Base-by-base conservation (phyloP, 306 rosid genomes). In the Gastrolobium bilobum region DNA sequence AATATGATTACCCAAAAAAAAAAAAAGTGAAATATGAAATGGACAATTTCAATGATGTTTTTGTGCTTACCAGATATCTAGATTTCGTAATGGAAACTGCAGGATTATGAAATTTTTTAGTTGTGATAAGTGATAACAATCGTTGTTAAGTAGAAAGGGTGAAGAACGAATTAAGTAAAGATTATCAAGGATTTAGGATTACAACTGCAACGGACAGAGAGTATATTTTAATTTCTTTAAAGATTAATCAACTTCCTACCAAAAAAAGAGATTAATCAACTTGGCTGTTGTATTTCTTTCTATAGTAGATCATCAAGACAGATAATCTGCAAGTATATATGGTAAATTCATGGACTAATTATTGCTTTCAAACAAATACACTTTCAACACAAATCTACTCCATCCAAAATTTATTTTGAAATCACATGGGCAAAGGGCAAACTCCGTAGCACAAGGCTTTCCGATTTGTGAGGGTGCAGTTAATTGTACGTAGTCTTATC, bases 31-130 rank as follows among this genome's bases (percentile, higher is more conserved):
- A 69, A 34, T 15, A 70, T 51, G 7, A 14, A 4, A 51, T 14
- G 48, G 44, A 31, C 29, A 31, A 46, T 6, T 31, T 6, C 73
- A 44, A 68, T 34, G 7, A 20, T 69, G 44, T 68, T 34, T 3
- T 4, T 48, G 38, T 35, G 46, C 2, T 52, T n/a, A 0, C 6
- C n/a, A 37, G 9, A 47, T 4, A 70, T 6, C 11, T 0, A 78
- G 82, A 68, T 78, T 76, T 57, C 52, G 30, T 7, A 78, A 48
- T 43, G 38, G 56, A 68, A 34, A 44, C 61, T 44, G 56, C 61
- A 46, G 20, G 33, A 73, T 5, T 3, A 2, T 74, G 48, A 42
- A 57, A 29, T 13, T 57, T 29, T 30, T 15, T 13, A 44, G 68
- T 11, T 7, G 52, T 42, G 50, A 60, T 60, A 48, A 48, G 52